Conservation (phyloP, 805 yeast genomes). For the Ogataea paradorogensis region DNA sequence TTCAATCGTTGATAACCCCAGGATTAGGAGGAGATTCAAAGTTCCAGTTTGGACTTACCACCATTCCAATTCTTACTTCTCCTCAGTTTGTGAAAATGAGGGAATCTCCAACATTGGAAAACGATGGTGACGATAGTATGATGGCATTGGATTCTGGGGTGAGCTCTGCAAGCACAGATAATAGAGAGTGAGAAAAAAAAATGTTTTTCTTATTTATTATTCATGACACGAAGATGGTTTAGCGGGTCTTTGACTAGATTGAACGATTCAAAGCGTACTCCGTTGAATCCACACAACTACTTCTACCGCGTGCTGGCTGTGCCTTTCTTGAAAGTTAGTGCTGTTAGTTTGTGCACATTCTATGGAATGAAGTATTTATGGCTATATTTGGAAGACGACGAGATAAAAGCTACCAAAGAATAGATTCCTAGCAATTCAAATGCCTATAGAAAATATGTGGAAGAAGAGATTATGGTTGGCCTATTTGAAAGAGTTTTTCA, state of each 20-base stretch:
- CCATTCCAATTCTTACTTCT: constrained; percentile 7
- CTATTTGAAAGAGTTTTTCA: constrained; percentile 21
- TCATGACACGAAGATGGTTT: constrained; percentile 5
- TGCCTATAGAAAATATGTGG: constrained; percentile 6
- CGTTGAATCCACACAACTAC: constrained; percentile 29
- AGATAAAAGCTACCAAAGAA: constrained; percentile 9
- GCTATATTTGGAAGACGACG: constrained; percentile 38
- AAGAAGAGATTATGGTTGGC: neutral
- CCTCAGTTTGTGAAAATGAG: constrained; percentile 6
- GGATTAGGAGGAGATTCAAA: constrained; percentile 13
- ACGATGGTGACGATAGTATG: constrained; percentile 13
- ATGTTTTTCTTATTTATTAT: constrained; percentile 1
- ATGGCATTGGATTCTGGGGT: constrained; percentile 13
- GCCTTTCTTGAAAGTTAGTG: constrained; percentile 45
- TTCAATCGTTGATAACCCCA: constrained; percentile 8
- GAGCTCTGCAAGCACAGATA: constrained; percentile 8
- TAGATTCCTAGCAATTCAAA: constrained; percentile 12
- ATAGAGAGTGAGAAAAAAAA: constrained; percentile 1
- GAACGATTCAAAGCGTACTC: constrained; percentile 1
- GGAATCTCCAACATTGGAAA: neutral
- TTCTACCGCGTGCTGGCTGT: constrained; percentile 47
- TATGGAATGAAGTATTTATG: constrained; percentile 44
- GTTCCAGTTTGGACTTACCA: constrained; percentile 13
- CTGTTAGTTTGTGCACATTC: constrained; percentile 44
- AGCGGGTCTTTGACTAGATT: neutral